These are phyloP conservation scores for Diplodia corticola DNA, from an alignment of 2,329 filamentous ascomycete species.

Conservation along the genomic window DNA sequence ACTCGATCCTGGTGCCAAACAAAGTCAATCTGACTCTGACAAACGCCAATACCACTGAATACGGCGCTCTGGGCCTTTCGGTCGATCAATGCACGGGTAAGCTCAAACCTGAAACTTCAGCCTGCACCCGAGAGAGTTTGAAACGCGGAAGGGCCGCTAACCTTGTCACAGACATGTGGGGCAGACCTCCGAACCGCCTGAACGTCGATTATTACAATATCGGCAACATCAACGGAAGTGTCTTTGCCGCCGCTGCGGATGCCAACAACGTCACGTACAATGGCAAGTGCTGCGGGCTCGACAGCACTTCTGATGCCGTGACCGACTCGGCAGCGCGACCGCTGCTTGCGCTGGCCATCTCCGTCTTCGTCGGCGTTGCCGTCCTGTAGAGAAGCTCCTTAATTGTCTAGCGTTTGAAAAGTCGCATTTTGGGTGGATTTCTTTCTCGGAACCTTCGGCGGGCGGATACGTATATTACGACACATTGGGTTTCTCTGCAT, in stretches of 20 bases:
- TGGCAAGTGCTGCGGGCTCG: constrained; percentile 57
- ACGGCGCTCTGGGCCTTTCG: constrained; percentile 38
- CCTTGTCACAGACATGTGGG: constrained; percentile 33
- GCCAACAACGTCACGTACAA: constrained; percentile 74
- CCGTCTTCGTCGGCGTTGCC: constrained; percentile 15
- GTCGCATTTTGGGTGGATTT: not conserved
- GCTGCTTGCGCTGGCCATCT: constrained; percentile 2
- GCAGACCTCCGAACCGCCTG: constrained; percentile 43
- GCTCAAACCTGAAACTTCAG: constrained; percentile 24
- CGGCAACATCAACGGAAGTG: constrained; percentile 39
- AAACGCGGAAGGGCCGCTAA: constrained; percentile 2
- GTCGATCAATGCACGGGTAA: constrained; percentile 37
- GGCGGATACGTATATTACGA: constrained; percentile 16
- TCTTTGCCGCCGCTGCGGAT: constrained; percentile 42
- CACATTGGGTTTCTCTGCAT: constrained; percentile 16
- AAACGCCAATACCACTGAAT: constrained; percentile 35
- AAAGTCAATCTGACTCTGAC: constrained; percentile 37
- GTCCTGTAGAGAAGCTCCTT: constrained; percentile 15
- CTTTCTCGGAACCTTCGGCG: not conserved
- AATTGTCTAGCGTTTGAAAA: not conserved
- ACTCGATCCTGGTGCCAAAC: constrained; percentile 39
- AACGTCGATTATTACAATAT: constrained; percentile 45
- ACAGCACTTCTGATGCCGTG: constrained; percentile 17
- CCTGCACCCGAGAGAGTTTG: constrained; percentile 10
- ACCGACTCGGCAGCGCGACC: constrained; percentile 13